phyloP scores from a whole-genome alignment of 2,329 filamentous ascomycete species.

The Ophiostoma fasciatum region DNA sequence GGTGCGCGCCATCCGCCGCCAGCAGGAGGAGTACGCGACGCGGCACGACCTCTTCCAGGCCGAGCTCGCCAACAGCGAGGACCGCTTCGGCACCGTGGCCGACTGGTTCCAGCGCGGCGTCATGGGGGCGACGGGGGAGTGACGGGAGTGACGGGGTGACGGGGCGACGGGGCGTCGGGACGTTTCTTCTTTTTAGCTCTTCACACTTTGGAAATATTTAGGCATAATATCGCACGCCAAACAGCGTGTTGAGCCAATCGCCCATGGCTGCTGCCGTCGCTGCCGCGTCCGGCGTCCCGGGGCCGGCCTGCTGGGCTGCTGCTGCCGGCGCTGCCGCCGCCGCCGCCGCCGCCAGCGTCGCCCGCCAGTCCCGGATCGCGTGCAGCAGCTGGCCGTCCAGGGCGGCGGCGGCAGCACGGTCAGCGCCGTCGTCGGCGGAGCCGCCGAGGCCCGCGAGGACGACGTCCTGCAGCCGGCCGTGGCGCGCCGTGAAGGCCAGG shows the following conservation, averaged over 20 bases:
- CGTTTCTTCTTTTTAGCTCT: not conserved
- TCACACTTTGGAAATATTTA: not conserved
- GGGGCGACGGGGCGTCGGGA: not conserved
- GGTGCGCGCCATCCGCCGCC: slow-evolving; percentile 68
- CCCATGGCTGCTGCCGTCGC: slow-evolving; percentile 9
- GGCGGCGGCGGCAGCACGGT: slow-evolving; percentile 9
- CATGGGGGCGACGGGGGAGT: slow-evolving; percentile 41
- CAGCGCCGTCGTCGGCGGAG: slow-evolving; percentile 5
- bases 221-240: slow-evolving; percentile 11
- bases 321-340: not conserved
- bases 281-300: slow-evolving; percentile 4
- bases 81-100: slow-evolving; percentile 79
- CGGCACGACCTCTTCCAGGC: slow-evolving; percentile 81
- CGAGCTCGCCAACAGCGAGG: slow-evolving; percentile 60
- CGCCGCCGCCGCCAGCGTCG: slow-evolving; percentile 10
- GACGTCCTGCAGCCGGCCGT: slow-evolving; percentile 22
- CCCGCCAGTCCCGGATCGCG: slow-evolving; percentile 17
- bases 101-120: slow-evolving; percentile 93
- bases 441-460: slow-evolving; percentile 13
- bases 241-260: slow-evolving; percentile 18
- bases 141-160: not conserved
- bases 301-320: no score
- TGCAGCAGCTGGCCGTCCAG: slow-evolving; percentile 15
- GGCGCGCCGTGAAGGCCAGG: slow-evolving; percentile 22
- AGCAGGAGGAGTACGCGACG: slow-evolving; percentile 74